phyloP scores from a whole-genome alignment of 2,329 filamentous ascomycete genomes.

The Verticillium alfalfae region DNA sequence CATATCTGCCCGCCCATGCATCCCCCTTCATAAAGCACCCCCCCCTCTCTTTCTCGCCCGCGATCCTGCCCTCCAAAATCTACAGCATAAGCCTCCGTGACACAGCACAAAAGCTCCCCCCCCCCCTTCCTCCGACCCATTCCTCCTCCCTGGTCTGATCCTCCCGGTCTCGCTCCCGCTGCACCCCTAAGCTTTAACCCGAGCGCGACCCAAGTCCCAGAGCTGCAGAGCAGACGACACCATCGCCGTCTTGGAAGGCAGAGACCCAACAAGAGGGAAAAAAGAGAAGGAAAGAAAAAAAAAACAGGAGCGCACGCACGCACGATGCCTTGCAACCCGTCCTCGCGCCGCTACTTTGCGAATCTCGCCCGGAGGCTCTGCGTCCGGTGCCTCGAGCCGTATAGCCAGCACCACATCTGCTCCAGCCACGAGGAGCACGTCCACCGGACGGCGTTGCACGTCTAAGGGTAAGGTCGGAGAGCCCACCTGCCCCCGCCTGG shows the following conservation, averaged over 20 bases:
- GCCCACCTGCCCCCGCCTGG: too few relatives aligned
- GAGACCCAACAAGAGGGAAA: too few relatives aligned
- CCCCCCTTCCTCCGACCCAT: background rate
- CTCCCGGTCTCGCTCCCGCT: background rate
- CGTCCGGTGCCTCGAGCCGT: conserved; percentile 10
- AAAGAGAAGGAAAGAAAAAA: background rate
- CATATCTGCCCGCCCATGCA: background rate
- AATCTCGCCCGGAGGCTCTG: conserved; percentile 7
- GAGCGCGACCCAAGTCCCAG: background rate
- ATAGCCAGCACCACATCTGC: conserved; percentile 10
- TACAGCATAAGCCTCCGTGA: background rate
- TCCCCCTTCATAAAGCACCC: background rate
- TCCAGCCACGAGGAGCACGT: conserved; percentile 2
- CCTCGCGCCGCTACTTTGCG: background rate
- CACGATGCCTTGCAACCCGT: background rate
- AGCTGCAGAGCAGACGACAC: background rate
- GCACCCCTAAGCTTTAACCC: background rate
- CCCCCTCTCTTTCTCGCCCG: background rate
- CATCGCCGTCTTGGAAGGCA: background rate
- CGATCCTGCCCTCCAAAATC: background rate
- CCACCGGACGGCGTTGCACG: background rate
- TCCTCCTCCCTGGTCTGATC: background rate
- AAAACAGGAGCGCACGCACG: background rate
- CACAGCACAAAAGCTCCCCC: background rate
- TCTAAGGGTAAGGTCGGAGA: background rate